A percentile compares a stretch with the other conserved stretches of the same genome.
Evolutionary conservation across 2,329 filamentous ascomycete species (phyloP).

Genomic region (Fusarium compactum): DNA sequence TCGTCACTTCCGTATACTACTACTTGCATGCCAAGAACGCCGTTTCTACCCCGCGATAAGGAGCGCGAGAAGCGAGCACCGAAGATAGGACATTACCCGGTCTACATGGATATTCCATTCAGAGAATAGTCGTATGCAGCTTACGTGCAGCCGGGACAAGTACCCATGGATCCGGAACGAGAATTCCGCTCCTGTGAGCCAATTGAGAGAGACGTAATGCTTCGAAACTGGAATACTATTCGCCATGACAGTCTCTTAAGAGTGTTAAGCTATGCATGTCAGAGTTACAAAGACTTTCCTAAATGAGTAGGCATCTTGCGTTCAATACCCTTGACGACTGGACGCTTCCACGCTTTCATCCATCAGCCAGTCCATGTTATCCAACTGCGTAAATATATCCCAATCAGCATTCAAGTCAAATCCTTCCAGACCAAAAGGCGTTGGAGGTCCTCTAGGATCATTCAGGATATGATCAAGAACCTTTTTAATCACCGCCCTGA

Average conservation of each 20-base stretch:
- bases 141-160: not conserved
- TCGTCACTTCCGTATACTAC: not conserved
- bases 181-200: too few relatives aligned
- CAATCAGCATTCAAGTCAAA: not conserved
- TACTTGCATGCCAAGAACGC: not conserved
- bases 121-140: not conserved
- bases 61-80: not conserved
- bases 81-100: not conserved
- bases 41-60: not conserved
- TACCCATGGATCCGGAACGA: too few relatives aligned
- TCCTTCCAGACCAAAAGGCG: not conserved
- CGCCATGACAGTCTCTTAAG: too few relatives aligned
- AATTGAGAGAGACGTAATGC: too few relatives aligned
- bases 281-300: not conserved
- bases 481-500: not conserved
- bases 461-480: slow-evolving; percentile 2
- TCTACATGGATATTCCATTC: not conserved
- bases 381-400: not conserved
- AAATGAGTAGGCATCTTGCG: too few relatives aligned
- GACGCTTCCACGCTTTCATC: not conserved
- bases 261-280: not conserved
- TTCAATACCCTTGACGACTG: not conserved
- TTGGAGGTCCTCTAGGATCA: fast-evolving
- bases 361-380: not conserved
- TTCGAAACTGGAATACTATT: not conserved